These are phyloP conservation scores for Fusarium sp. DNA, from an alignment of 2,329 filamentous ascomycete species.

Conservation along the genomic window DNA sequence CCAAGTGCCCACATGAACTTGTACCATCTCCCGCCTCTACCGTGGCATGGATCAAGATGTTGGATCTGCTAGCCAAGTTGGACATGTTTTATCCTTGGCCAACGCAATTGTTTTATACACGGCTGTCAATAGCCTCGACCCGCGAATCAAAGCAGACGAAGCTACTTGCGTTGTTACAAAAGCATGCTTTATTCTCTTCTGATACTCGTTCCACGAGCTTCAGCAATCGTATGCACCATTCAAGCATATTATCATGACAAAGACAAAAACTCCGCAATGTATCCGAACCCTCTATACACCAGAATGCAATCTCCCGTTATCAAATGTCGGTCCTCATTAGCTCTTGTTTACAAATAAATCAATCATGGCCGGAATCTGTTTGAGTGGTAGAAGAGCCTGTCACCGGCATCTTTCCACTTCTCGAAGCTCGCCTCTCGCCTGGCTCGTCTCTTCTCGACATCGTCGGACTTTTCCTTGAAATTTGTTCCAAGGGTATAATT, in stretches of 20 bases:
- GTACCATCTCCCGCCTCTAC: not conserved
- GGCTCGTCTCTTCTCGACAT: conserved; percentile 27
- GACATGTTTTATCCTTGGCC: not conserved
- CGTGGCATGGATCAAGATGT: not conserved
- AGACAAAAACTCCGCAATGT: conserved; percentile 1
- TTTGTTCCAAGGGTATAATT: not conserved
- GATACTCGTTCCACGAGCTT: not conserved
- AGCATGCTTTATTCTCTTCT: not conserved
- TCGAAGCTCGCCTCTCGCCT: conserved; percentile 44
- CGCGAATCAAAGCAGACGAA: too few species aligned
- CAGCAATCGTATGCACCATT: not conserved
- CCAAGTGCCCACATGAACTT: not conserved
- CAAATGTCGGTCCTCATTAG: not conserved
- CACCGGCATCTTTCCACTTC: conserved; percentile 45
- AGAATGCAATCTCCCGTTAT: not conserved
- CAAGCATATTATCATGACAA: conserved; percentile 4
- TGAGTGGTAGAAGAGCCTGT: conserved; percentile 42
- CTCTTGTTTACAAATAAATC: not conserved
- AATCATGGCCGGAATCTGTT: conserved; percentile 26
- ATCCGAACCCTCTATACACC: conserved; percentile 8
- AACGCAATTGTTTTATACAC: not conserved
- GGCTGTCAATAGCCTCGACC: not conserved
- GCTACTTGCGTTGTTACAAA: not conserved
- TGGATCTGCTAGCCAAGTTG: not conserved
- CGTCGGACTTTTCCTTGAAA: conserved; percentile 3